Percentiles rank a stretch among this genome's conserved stretches.
These are phyloP conservation scores for Penicillium taxi DNA, from an alignment of 495 filamentous ascomycete genomes.

Conservation along the genomic window DNA sequence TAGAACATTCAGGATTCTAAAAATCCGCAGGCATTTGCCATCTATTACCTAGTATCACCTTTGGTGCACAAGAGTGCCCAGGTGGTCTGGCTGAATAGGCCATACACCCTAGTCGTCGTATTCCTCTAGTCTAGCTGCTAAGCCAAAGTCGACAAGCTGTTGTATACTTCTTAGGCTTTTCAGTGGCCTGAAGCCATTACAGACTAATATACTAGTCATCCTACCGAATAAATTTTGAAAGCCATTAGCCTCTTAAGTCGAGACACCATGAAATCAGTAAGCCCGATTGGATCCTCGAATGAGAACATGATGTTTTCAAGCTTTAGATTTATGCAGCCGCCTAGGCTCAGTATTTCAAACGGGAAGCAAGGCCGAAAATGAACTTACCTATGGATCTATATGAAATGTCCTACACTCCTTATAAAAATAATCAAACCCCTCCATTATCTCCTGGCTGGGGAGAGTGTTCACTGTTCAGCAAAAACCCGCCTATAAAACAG, in stretches of 20 bases:
- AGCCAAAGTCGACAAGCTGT: constrained; percentile 84
- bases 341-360: constrained; percentile 16
- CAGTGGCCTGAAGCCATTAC: constrained; percentile 35
- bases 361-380: constrained; percentile 12
- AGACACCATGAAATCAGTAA: constrained; percentile 32
- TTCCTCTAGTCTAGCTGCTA: constrained; percentile 57
- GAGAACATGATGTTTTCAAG: constrained; percentile 40
- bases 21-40: constrained; percentile 39
- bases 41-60: constrained; percentile 37
- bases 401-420: constrained; percentile 32
- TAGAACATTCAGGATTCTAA: constrained; percentile 42
- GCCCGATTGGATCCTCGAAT: constrained; percentile 36
- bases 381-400: constrained; percentile 27
- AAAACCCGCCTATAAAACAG: too few relatives aligned
- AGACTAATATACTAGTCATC: constrained; percentile 30
- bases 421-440: constrained; percentile 42
- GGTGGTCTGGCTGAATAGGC: constrained; percentile 39
- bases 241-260: constrained; percentile 31
- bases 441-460: too few relatives aligned
- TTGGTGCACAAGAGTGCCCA: constrained; percentile 43
- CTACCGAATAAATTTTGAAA: constrained; percentile 30
- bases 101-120: constrained; percentile 29
- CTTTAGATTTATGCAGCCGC: constrained; percentile 35
- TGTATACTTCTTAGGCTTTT: constrained; percentile 27
- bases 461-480: too few relatives aligned